Conservation (phyloP, 768 basidiomycete species). For the Russula vinacea region DNA sequence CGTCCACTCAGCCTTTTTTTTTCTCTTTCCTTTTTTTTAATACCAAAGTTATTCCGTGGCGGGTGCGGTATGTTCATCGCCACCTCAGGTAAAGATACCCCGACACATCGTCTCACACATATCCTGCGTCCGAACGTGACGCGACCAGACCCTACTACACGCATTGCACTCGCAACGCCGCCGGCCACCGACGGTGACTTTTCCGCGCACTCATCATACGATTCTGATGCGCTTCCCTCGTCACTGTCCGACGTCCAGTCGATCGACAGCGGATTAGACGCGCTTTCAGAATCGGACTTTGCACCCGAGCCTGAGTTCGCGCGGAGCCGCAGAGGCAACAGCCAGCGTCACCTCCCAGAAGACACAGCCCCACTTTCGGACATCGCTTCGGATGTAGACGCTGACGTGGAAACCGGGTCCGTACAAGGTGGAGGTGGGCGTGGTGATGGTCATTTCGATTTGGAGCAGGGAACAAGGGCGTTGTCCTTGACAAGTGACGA, state of each 20-base stretch:
- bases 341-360: background rate
- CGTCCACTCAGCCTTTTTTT: constrained; percentile 33
- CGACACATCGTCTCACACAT: constrained; percentile 66
- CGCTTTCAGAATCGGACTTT: constrained; percentile 29
- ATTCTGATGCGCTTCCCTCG: constrained; percentile 45
- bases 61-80: background rate
- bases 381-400: constrained; percentile 37
- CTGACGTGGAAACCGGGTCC: constrained; percentile 31
- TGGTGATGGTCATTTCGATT: constrained; percentile 12
- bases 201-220: constrained; percentile 48
- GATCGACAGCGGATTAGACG: constrained; percentile 30
- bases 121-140: constrained; percentile 75
- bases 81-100: constrained; percentile 50
- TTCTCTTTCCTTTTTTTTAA: background rate
- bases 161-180: constrained; percentile 58
- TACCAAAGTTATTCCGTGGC: background rate
- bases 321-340: no score
- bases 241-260: constrained; percentile 34
- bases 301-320: constrained; percentile 14
- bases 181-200: constrained; percentile 66
- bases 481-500: constrained; percentile 38
- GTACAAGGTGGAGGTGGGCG: background rate
- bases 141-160: constrained; percentile 50
- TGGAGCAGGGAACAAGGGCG: constrained; percentile 30
- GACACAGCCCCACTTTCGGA: constrained; percentile 27